Evolutionary conservation across 2,329 filamentous ascomycete species (phyloP).

Genomic region (Dothideomycetes sp.): DNA sequence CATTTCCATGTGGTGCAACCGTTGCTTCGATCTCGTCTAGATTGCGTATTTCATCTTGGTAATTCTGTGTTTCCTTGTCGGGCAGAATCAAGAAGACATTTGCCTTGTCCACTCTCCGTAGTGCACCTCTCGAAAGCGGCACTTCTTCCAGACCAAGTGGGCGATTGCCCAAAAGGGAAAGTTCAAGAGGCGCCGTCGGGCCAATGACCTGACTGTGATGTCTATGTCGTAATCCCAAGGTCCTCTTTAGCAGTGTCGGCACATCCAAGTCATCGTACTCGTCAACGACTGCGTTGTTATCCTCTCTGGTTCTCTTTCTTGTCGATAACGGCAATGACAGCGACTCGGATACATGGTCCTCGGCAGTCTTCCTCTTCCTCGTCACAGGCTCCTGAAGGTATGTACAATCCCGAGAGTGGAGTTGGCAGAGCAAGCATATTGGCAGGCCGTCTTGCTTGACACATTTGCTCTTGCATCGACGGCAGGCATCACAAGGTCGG

Average conservation of each 20-base stretch:
- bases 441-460: constrained; percentile 14
- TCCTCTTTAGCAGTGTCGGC: constrained; percentile 54
- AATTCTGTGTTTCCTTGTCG: constrained; percentile 13
- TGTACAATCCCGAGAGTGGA: constrained; percentile 67
- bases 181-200: constrained; percentile 11
- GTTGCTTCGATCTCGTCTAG: constrained; percentile 59
- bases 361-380: constrained; percentile 8
- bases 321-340: too few relatives aligned
- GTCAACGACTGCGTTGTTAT: too few relatives aligned
- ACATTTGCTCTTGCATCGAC: constrained; percentile 16
- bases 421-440: constrained; percentile 34
- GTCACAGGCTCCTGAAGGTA: constrained; percentile 42
- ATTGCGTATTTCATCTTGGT: constrained; percentile 29
- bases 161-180: too few relatives aligned
- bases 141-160: background rate
- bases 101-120: constrained; percentile 7
- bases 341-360: too few relatives aligned
- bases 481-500: constrained; percentile 11
- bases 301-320: too few relatives aligned
- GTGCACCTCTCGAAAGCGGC: background rate
- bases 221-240: constrained; percentile 26
- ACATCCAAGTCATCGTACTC: constrained; percentile 62
- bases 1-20: constrained; percentile 59
- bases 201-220: constrained; percentile 18
- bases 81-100: constrained; percentile 57